Evolutionary conservation across 2,329 filamentous ascomycete species (phyloP), one percentile per base, ranked within the genome.

Genomic region (Capronia epimyces): DNA sequence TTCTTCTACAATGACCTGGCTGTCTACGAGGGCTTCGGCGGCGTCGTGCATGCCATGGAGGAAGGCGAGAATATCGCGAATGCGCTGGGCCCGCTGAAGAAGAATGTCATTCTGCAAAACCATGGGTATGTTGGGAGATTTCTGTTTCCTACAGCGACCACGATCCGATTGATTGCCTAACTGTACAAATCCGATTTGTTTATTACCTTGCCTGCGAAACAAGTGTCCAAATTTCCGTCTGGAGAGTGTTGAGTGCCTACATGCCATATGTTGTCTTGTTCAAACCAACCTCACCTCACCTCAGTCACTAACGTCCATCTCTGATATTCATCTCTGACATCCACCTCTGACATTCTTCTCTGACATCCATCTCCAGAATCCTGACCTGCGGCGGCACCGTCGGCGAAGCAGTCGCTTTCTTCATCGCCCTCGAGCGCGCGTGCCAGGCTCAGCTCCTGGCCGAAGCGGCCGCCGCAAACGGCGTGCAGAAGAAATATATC

Each of bases 281-380:
- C n/a, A n/a, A 81, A 76, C 60, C 81, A 83, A 56, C 88, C 87
- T 68, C 83, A 87, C 69, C 67, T 87, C 36, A 78, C 84, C 50
- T 77, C 83, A 63, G n/a, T n/a, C n/a, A n/a, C n/a, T n/a, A n/a
- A n/a, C n/a, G n/a, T n/a, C n/a, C n/a, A n/a, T n/a, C n/a, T n/a
- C n/a, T n/a, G n/a, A n/a, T n/a, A n/a, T n/a, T n/a, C n/a, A n/a
- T n/a, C n/a, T n/a, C n/a, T n/a, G n/a, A n/a, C n/a, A n/a, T n/a
- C n/a, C n/a, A n/a, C n/a, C n/a, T 20, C 37, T 16, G 8, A 3
- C 22, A 15, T 8, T 21, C 10, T 16, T 43, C 16, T 9, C 18
- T 43, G 10, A 25, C n/a, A n/a, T 22, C 12, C n/a, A n/a, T n/a
- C n/a, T n/a, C 12, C 25, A 50, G 52, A 13, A 22, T 55, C 16